A percentile compares a stretch with the other conserved stretches of the same genome.
These are phyloP conservation scores for Echinosophora koreensis DNA, from an alignment of 306 rosid genomes.

Conservation along the genomic window DNA sequence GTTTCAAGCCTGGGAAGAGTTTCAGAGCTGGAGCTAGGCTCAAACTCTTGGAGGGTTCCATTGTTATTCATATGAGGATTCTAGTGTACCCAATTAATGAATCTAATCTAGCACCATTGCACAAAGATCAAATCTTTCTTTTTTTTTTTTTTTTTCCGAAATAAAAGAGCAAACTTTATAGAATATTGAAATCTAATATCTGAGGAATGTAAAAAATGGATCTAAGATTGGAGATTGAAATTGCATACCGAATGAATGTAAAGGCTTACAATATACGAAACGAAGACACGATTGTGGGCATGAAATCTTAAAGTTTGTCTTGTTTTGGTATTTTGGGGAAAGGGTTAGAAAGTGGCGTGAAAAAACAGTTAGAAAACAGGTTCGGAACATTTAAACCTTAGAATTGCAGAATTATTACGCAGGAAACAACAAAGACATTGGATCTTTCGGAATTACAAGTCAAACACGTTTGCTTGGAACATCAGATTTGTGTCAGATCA, in stretches of 20 bases:
- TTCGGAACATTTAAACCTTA: conserved; percentile 10
- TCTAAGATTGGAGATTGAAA: conserved; percentile 35
- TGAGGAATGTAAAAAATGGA: conserved; percentile 35
- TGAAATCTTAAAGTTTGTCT: conserved; percentile 1
- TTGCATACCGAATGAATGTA: conserved; percentile 9
- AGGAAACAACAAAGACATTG: neutral
- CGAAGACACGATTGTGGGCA: neutral
- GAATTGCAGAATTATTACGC: neutral
- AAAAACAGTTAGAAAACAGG: neutral
- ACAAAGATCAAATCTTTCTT: conserved; percentile 21
- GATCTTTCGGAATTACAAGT: neutral
- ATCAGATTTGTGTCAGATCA: neutral
- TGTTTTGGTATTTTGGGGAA: neutral
- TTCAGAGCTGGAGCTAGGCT: conserved; percentile 66
- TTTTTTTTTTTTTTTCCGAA: neutral
- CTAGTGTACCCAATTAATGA: neutral
- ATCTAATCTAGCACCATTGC: conserved; percentile 22
- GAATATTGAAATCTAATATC: conserved; percentile 29
- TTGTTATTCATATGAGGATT: conserved; percentile 47
- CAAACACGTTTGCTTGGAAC: conserved; percentile 5
- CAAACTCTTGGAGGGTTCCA: conserved; percentile 62
- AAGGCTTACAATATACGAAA: neutral
- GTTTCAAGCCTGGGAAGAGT: conserved; percentile 68
- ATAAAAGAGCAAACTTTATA: neutral
- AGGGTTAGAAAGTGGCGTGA: conserved; percentile 7